Evolutionary conservation across 108 stramenopile genomes (phyloP), one percentile per base, ranked within the genome.

Genomic region (Nitzschia sp.): DNA sequence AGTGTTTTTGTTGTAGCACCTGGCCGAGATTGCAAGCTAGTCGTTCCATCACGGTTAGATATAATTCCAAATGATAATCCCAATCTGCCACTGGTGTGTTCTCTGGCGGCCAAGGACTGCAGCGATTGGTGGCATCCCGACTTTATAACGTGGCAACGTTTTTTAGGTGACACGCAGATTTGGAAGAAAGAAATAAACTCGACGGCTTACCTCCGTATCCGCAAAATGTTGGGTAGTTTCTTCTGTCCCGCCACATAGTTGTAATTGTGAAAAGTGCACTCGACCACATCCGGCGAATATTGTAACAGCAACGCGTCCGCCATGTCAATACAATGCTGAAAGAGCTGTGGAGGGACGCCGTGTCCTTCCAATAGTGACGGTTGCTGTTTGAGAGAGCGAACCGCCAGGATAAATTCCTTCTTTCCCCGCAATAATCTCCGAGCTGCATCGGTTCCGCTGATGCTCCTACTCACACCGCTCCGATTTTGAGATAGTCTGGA

Each of bases 291-390:
- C 0, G 73, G 73, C 23, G 56, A 46, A 45, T 66, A 79, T 21
- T 72, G 61, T 17, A 45, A 21, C 65, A 81, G 57, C 1, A 83
- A 33, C 29, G 60, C 69, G 62, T 55, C 69, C 1, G 73, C 82
- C 69, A 76, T 63, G 59, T 80, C 64, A 26, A 80, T 66, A 56
- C 76, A 79, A 54, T 84, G 71, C 47, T 81, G 76, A 45, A 84
- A 69, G 8, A 84, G 51, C 21, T 68, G 47, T 8, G 53, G 58
- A 9, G 83, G 83, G 1, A 84, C 83, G 5, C 79, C 79, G 45
- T 84, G 83, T 47, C 83, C 83, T 42, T 64, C 46, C 64, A 84
- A 47, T 11, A 76, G 4, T 11, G 64, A 36, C n/a, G 69, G 59
- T 28, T 33, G 49, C 4, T 11, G 51, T 32, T 59, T 58, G 15